Conservation (phyloP, 2,329 filamentous ascomycete species). For the Whalleya microplaca region DNA sequence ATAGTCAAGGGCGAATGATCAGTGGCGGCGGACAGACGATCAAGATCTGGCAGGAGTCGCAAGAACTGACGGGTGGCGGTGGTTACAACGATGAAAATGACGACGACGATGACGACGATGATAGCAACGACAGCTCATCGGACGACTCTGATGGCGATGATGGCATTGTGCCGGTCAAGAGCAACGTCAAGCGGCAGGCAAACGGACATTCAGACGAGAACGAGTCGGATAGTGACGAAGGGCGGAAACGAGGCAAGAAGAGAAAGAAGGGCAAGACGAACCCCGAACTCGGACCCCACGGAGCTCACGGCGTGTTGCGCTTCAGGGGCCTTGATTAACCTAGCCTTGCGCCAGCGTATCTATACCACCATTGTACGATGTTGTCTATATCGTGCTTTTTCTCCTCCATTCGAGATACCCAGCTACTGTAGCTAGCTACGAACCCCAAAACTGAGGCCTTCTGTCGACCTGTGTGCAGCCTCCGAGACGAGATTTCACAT, state of each 20-base stretch:
- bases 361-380: neutral
- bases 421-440: neutral
- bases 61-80: slow-evolving; percentile 50
- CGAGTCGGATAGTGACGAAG: slow-evolving; percentile 52
- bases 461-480: neutral
- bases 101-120: slow-evolving; percentile 48
- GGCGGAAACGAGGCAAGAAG: slow-evolving; percentile 47
- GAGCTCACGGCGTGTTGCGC: slow-evolving; percentile 55
- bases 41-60: slow-evolving; percentile 85
- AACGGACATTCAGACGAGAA: slow-evolving; percentile 45
- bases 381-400: neutral
- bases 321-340: slow-evolving; percentile 52
- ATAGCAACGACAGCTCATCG: slow-evolving; percentile 45
- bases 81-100: slow-evolving; percentile 53
- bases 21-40: slow-evolving; percentile 84
- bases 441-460: neutral
- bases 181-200: slow-evolving; percentile 42
- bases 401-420: slow-evolving; percentile 22
- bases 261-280: slow-evolving; percentile 46
- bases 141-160: slow-evolving; percentile 51
- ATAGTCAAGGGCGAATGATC: slow-evolving; percentile 83
- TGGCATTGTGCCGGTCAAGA: slow-evolving; percentile 49
- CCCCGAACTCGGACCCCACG: slow-evolving; percentile 51
- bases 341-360: neutral
- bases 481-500: neutral